Evolutionary conservation across 768 basidiomycete genomes (phyloP).

Genomic region (Tylopilus intermedius): DNA sequence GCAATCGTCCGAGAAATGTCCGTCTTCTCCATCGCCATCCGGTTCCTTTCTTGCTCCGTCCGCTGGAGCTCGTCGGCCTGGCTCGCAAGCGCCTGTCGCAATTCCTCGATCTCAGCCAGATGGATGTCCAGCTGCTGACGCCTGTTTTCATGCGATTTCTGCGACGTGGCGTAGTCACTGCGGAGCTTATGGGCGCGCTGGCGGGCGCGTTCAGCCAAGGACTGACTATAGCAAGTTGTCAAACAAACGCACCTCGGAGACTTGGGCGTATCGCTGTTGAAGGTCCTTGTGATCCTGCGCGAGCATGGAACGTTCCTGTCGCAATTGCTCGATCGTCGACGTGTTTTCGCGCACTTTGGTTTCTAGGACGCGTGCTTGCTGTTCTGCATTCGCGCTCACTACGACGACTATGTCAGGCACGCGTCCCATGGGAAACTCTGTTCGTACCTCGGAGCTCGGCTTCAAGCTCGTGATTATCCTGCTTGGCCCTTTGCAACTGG

Average conservation of each 20-base stretch:
- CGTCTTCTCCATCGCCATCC: constrained; percentile 55
- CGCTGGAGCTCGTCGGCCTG: constrained; percentile 60
- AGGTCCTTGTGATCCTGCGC: constrained; percentile 67
- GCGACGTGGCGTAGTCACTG: constrained; percentile 54
- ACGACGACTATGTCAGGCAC: not conserved
- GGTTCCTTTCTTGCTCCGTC: constrained; percentile 59
- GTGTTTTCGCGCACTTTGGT: constrained; percentile 63
- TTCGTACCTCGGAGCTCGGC: constrained; percentile 63
- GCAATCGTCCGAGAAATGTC: constrained; percentile 66
- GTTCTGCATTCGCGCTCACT: constrained; percentile 67
- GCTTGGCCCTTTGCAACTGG: constrained; percentile 64
- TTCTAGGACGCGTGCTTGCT: constrained; percentile 68
- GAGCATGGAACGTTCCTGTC: constrained; percentile 71
- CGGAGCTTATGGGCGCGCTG: constrained; percentile 61
- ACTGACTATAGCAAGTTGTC: not conserved
- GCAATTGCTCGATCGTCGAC: constrained; percentile 66
- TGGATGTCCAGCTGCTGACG: constrained; percentile 72
- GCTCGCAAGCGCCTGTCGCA: constrained; percentile 60
- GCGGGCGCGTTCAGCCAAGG: not conserved
- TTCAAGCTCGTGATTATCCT: constrained; percentile 70
- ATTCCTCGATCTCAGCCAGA: constrained; percentile 68
- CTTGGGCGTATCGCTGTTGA: constrained; percentile 60
- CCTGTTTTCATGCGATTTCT: constrained; percentile 64
- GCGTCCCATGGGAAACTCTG: not conserved
- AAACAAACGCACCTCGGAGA: constrained; percentile 52